Base-by-base conservation (phyloP, 768 basidiomycete genomes). In the Coprinellus aureogranulatus region DNA sequence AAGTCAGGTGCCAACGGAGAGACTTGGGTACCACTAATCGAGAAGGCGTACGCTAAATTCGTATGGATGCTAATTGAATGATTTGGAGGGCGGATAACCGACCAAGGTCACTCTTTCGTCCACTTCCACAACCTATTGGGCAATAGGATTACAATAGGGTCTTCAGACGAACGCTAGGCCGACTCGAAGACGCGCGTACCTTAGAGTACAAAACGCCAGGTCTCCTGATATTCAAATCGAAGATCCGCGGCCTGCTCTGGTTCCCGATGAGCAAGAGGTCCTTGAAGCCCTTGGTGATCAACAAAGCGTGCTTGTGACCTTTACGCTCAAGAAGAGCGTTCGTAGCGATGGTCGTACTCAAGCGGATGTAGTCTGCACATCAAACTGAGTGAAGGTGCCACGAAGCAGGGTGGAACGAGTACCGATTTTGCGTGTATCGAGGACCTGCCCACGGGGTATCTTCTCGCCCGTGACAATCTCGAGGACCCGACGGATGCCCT, bases 91-190 rank as follows among this genome's bases (percentile, higher is more conserved):
- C 0, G 94, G 92, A 66, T 90, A 98, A 18, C 94, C 95, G 0
- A 95, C 90, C 12, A 98, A 79, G 0, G 95, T 98, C 8, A 97
- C 96, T 10, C 96, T 87, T 73, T 98, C 96, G 63, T 96, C 93
- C 0, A 83, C 77, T 66, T 87, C 90, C 10, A 92, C 18, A 20
- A 52, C 50, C 50, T 52, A 25, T n/a, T n/a, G n/a, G n/a, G n/a
- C n/a, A n/a, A n/a, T n/a, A n/a, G n/a, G n/a, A n/a, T n/a, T n/a
- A n/a, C n/a, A n/a, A n/a, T n/a, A 26, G n/a, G 8, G 8, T 14
- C 25, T 27, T 52, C 8, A 37, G 31, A 34, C 18, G n/a, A 14
- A 20, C 27, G 22, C 14, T 14, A 31, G 10, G 31, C 2, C 3
- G 2, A 4, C 31, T 20, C 27, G 49, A 4, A 20, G 27, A 39